Percentiles rank a stretch among this genome's conserved stretches.
These are phyloP conservation scores for Lactarius tabidus DNA, from an alignment of 768 basidiomycete genomes.

Conservation along the genomic window DNA sequence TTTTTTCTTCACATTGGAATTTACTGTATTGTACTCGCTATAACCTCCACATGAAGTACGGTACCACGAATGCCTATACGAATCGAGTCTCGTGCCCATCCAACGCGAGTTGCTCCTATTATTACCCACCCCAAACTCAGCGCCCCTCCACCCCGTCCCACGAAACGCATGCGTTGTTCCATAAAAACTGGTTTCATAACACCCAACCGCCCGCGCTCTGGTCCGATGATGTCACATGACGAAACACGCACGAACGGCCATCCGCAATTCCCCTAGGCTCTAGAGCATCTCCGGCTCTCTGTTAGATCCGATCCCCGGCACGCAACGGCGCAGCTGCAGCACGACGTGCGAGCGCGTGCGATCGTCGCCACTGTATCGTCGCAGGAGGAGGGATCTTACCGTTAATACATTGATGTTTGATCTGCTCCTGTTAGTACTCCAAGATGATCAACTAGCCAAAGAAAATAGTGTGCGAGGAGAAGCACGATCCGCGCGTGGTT, in stretches of 20 bases:
- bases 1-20: not conserved
- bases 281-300: not conserved
- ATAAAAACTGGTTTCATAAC: not conserved
- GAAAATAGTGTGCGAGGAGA: not conserved
- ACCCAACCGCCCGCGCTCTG: not conserved
- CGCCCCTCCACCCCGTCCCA: not conserved
- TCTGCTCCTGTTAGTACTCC: not conserved
- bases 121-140: not conserved
- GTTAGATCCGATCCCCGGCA: not conserved
- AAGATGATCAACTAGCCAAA: not conserved
- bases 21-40: conserved; percentile 20
- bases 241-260: not conserved
- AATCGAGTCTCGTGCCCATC: not conserved
- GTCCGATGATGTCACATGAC: not conserved
- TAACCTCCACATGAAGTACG: conserved; percentile 1
- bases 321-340: not conserved
- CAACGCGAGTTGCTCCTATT: not conserved
- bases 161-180: not conserved
- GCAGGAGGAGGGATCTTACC: too few relatives aligned
- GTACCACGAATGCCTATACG: not conserved
- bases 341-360: not conserved
- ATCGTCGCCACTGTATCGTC: not conserved
- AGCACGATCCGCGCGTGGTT: too few relatives aligned
- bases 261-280: not conserved
- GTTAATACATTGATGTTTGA: too few relatives aligned